Conservation (phyloP, 1,139 yeast genomes). For the Pichia sp. region DNA sequence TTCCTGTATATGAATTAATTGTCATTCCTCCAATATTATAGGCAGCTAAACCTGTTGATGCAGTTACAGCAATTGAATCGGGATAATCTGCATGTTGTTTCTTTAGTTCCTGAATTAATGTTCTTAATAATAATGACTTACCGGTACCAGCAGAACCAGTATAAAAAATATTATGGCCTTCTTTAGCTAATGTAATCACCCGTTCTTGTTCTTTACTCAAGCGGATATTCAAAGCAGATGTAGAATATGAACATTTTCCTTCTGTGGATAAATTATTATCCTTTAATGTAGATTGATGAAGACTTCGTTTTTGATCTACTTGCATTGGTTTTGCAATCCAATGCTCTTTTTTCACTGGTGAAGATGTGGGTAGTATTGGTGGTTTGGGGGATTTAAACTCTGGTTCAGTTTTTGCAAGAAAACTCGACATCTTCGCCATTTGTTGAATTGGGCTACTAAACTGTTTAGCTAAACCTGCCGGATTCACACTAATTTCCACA, state of each 20-base stretch:
- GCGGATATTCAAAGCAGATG: slow-evolving; percentile 33
- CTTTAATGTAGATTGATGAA: too few relatives aligned
- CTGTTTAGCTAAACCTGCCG: too few relatives aligned
- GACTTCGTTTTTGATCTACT: background rate
- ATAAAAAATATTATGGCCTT: slow-evolving; percentile 63
- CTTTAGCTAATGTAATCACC: slow-evolving; percentile 61
- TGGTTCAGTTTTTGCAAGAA: too few relatives aligned
- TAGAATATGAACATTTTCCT: too few relatives aligned
- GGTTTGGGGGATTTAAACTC: too few relatives aligned
- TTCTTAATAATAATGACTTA: slow-evolving; percentile 69
- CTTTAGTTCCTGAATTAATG: slow-evolving; percentile 58
- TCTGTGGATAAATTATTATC: too few relatives aligned
- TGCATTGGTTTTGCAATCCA: background rate
- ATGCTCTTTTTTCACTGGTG: too few relatives aligned
- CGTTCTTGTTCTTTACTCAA: slow-evolving; percentile 65
- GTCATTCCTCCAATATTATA: slow-evolving; percentile 88
- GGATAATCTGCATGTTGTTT: slow-evolving; percentile 34
- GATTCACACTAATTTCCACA: background rate
- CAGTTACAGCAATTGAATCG: slow-evolving; percentile 71
- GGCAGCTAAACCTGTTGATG: slow-evolving; percentile 91
- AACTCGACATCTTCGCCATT: too few relatives aligned
- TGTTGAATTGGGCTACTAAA: too few relatives aligned
- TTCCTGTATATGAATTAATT: slow-evolving; percentile 79
- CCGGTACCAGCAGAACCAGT: slow-evolving; percentile 98
- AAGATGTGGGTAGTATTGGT: too few relatives aligned